These are phyloP conservation scores for Pseudognaphalium luteoalbum DNA, from an alignment of 129 eudicot genomes.

Conservation along the genomic window DNA sequence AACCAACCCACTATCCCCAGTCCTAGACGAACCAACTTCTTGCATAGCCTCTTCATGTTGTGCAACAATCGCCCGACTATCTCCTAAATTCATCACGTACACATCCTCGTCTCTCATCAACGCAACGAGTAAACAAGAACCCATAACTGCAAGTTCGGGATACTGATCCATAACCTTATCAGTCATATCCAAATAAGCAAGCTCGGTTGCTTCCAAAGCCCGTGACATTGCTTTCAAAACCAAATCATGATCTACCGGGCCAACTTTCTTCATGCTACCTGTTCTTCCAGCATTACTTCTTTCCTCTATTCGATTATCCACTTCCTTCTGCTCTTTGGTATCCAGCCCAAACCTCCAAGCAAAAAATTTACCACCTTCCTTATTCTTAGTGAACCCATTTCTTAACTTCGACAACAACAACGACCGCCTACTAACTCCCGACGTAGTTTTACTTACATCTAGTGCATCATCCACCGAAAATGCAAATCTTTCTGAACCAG, in stretches of 20 bases:
- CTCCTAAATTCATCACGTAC: conserved; percentile 97
- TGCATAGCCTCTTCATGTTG: conserved; percentile 46
- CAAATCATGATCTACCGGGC: conserved; percentile 75
- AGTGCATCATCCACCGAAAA: conserved; percentile 91
- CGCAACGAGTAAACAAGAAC: conserved; percentile 87
- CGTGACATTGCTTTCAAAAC: conserved; percentile 86
- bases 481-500: conserved; percentile 93
- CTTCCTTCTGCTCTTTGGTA: conserved; percentile 50
- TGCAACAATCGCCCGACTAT: conserved; percentile 94
- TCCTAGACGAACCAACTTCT: conserved; percentile 30
- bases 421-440: conserved; percentile 65
- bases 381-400: conserved; percentile 64
- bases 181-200: conserved; percentile 81
- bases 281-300: conserved; percentile 31
- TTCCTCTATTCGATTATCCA: conserved; percentile 47
- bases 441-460: conserved; percentile 61
- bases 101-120: conserved; percentile 96
- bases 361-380: conserved; percentile 56
- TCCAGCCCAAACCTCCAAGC: conserved; percentile 88
- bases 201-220: conserved; percentile 83
- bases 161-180: conserved; percentile 87
- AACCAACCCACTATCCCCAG: conserved; percentile 31
- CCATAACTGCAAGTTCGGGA: conserved; percentile 97
- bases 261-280: conserved; percentile 59
- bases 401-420: conserved; percentile 68